phyloP scores from a whole-genome alignment of 116 monocot genomes.

The Trichopus zeylanicus region DNA sequence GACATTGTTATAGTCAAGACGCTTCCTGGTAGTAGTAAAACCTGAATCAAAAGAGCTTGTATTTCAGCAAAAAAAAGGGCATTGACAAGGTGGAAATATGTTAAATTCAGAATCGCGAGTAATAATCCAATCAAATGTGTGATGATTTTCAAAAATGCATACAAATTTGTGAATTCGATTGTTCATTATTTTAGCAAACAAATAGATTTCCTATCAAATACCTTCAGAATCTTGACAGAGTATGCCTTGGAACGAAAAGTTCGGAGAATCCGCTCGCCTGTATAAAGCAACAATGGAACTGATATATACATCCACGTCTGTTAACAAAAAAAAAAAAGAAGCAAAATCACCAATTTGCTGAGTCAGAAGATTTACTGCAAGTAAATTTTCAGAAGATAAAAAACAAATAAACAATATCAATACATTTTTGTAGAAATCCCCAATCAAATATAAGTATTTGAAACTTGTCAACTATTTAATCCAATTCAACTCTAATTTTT shows the following conservation, averaged over 20 bases:
- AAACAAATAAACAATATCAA: neutral
- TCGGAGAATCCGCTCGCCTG: slow-evolving; percentile 57
- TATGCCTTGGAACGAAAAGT: slow-evolving; percentile 61
- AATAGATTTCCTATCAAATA: slow-evolving; percentile 5
- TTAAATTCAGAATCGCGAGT: too few species aligned
- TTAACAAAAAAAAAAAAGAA: neutral
- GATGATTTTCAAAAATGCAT: too few species aligned
- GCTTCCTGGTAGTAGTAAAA: slow-evolving; percentile 60
- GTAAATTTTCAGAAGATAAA: too few species aligned
- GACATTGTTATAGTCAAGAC: slow-evolving; percentile 73
- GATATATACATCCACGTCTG: slow-evolving; percentile 93
- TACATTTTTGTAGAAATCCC: too few species aligned
- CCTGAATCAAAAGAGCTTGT: slow-evolving; percentile 21
- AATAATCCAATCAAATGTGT: too few species aligned
- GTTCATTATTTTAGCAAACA: too few species aligned
- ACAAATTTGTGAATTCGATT: neutral
- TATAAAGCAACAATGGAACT: slow-evolving; percentile 59
- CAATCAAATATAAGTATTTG: too few species aligned
- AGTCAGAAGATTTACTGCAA: neutral
- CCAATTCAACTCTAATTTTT: too few species aligned
- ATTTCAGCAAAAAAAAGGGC: too few species aligned
- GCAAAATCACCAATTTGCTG: neutral
- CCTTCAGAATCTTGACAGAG: slow-evolving; percentile 73
- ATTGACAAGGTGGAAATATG: too few species aligned
- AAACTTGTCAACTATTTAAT: too few species aligned